Evolutionary conservation across 1,284 basidiomycete species (phyloP).

Genomic region (Puccinia hordei): DNA sequence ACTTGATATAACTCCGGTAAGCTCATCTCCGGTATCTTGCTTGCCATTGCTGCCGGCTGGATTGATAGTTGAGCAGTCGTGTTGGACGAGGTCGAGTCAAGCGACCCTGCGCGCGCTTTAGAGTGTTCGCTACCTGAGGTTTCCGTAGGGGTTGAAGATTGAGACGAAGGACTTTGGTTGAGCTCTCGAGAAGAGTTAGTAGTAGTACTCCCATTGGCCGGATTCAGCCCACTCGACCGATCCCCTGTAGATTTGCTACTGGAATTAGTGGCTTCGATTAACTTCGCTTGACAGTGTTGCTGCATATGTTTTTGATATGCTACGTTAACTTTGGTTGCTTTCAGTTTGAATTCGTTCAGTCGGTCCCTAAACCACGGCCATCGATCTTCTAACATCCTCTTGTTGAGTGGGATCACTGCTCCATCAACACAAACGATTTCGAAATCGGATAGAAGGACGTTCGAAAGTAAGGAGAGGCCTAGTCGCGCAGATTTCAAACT

Average conservation of each 20-base stretch:
- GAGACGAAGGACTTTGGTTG: constrained; percentile 51
- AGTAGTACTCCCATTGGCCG: constrained; percentile 7
- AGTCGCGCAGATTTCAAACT: constrained; percentile 24
- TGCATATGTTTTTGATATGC: constrained; percentile 40
- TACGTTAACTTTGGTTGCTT: constrained; percentile 34
- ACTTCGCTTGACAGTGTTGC: constrained; percentile 13
- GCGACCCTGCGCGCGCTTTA: constrained; percentile 63
- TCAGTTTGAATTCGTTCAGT: constrained; percentile 30
- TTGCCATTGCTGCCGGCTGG: constrained; percentile 20
- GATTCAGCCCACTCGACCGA: constrained; percentile 15
- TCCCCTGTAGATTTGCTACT: not conserved
- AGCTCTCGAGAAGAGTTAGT: constrained; percentile 56
- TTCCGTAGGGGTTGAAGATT: constrained; percentile 24
- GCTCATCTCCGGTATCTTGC: constrained; percentile 34
- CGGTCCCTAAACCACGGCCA: constrained; percentile 47
- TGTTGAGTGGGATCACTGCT: constrained; percentile 25
- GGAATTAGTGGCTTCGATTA: not conserved
- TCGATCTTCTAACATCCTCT: constrained; percentile 30
- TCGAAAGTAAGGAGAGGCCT: constrained; percentile 14
- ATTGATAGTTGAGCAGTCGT: constrained; percentile 12
- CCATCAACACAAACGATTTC: constrained; percentile 35
- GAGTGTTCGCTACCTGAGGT: constrained; percentile 14
- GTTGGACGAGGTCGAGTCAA: constrained; percentile 16
- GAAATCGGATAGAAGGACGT: constrained; percentile 25
- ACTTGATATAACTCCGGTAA: constrained; percentile 69